phyloP scores from a whole-genome alignment of 805 yeast species.

The Metschnikowia colocasiae region DNA sequence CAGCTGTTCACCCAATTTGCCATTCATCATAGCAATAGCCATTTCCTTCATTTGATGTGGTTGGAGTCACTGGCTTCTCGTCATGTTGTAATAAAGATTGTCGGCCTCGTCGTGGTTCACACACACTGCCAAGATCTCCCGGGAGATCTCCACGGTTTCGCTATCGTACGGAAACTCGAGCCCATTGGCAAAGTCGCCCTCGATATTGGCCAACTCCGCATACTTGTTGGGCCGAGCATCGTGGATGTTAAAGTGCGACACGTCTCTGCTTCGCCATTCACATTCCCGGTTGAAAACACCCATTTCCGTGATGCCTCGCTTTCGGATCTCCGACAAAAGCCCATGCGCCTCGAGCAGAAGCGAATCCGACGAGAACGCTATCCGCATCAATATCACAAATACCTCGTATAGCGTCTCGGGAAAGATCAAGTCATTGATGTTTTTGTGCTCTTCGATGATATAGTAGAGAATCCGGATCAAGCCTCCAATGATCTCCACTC shows the following conservation, averaged over 20 bases:
- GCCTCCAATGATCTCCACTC: constrained; percentile 40
- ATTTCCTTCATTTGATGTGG: too few species aligned
- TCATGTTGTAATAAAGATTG: constrained; percentile 64
- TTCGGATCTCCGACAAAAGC: constrained; percentile 35
- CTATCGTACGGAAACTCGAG: constrained; percentile 59
- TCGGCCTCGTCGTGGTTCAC: constrained; percentile 80
- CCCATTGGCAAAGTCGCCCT: constrained; percentile 51
- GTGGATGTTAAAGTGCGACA: constrained; percentile 28
- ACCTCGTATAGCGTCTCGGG: constrained; percentile 45
- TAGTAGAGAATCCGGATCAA: constrained; percentile 39
- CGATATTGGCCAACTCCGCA: constrained; percentile 29
- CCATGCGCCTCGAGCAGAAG: constrained; percentile 35
- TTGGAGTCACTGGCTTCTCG: constrained; percentile 19
- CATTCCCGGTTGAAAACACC: constrained; percentile 46
- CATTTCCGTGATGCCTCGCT: constrained; percentile 22
- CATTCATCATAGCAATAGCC: too few species aligned
- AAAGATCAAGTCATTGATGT: constrained; percentile 32
- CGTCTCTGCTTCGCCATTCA: constrained; percentile 37
- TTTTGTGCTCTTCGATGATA: constrained; percentile 32
- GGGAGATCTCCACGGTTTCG: constrained; percentile 62
- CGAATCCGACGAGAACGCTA: constrained; percentile 49
- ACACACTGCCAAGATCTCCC: constrained; percentile 64
- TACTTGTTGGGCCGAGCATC: constrained; percentile 7
- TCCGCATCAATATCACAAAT: constrained; percentile 48
- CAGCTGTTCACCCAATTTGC: too few species aligned